Base-by-base conservation (phyloP, 2,329 filamentous ascomycete genomes). In the Remersonia thermophila region DNA sequence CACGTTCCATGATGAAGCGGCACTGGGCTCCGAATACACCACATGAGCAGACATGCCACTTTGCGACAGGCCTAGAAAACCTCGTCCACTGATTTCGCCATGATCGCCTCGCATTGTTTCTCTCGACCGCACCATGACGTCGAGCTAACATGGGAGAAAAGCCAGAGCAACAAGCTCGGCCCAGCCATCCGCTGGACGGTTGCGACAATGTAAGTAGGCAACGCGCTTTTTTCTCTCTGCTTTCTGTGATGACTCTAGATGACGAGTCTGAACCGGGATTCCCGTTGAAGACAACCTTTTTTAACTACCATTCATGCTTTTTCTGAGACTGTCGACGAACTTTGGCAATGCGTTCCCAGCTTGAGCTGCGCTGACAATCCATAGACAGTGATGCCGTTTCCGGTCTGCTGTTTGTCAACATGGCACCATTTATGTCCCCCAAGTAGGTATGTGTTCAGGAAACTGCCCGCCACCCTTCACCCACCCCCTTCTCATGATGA, bases 11-110 rank as follows among this genome's bases (percentile, higher is more conserved):
- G 83, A 89, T 86, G 83, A 85, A 82, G 70, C 64, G 83, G 86
- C 86, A 94, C 86, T 94, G 86, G 86, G 86, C 86, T 89, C 86
- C 80, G 85, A 93, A 67, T 52, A 60, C 59, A 60, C 59, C 51
- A 55, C 66, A 76, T 77, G 85, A 85, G 86, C 68, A 60, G 83
- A 86, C 77, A 74, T 81, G 75, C 84, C 85, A 83, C 64, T 73
- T 83, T 83, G 84, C 63, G 85, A 83, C 85, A 93, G 85, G 86
- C 86, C 84, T 94, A 93, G 85, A 93, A 94, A 94, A 93, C 87
- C 86, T 93, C 77, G 85, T 83, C 86, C 83, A 89, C 86, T 93
- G 86, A 93, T 64, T n/a, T n/a, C n/a, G n/a, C n/a, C n/a, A n/a
- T n/a, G 49, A 49, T 48, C 44, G 51, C 29, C 30, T 31, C 38